Base-by-base conservation (phyloP, 495 filamentous ascomycete genomes). In the Penicillium manginii region DNA sequence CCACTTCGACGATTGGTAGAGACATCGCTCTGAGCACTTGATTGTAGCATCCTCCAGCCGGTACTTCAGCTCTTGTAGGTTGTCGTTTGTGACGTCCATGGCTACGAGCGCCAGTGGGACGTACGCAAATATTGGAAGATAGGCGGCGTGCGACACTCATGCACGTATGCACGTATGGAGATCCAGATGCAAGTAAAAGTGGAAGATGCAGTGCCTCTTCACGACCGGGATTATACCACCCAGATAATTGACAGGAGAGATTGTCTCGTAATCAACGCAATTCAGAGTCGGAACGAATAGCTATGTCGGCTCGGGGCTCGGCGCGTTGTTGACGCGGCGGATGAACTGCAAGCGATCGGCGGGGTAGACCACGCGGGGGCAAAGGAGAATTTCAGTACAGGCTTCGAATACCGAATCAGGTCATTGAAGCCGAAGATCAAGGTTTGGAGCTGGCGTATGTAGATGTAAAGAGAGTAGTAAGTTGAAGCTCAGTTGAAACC, bases 1-100 rank as follows among this genome's bases (percentile, higher is more conserved):
- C 94, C 96, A 98, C 87, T 98, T 99, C 14, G 96, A 87, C 15
- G 92, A 92, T 62, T 97, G 92, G 71, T 97, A 98, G 3, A 99
- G 84, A 77, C 96, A 96, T 68, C 96, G 80, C 63, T 99, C 96
- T 1, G 91, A 94, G 78, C 92, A 97, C 66, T 92, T 91, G 2
- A 96, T 81, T 0, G 91, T 86, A 21, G 93, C 91, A 56, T 89
- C 86, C 68, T 96, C 90, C 43, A 98, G 81, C 9, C 87, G 81
- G 22, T 78, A 82, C 68, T 86, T 81, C 26, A 88, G 73, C 56
- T 84, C 76, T 47, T 69, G 71, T 50, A 79, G 69, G 21, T 71
- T 69, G 6, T 79, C 77, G 18, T 75, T 70, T 0, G 70, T 76
- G 40, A 79, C 68, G 31, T 67, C 74, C 78, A 81, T 81, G 50